phyloP scores from a whole-genome alignment of 2,329 filamentous ascomycete species.

The Venturia asperata region DNA sequence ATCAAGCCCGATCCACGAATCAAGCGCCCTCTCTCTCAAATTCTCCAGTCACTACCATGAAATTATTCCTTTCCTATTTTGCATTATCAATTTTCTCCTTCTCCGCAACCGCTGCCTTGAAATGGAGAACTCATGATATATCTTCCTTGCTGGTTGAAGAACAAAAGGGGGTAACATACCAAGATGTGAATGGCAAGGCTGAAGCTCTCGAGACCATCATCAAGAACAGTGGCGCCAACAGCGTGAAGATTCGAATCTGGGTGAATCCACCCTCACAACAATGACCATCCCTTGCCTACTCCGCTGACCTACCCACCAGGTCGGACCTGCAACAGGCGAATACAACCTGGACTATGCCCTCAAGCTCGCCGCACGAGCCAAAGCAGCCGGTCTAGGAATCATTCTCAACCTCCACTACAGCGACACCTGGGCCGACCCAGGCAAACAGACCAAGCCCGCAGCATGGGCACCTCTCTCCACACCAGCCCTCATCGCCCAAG shows the following conservation, averaged over 20 bases:
- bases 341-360: slow-evolving; percentile 68
- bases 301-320: slow-evolving; percentile 33
- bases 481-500: slow-evolving; percentile 50
- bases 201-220: slow-evolving; percentile 10
- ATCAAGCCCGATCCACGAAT: not conserved
- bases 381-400: slow-evolving; percentile 54
- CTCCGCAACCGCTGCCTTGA: not conserved
- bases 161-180: not conserved
- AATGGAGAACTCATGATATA: slow-evolving; percentile 18
- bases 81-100: not conserved
- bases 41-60: not conserved
- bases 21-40: too few species aligned
- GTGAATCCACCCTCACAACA: not conserved
- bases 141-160: slow-evolving; percentile 17
- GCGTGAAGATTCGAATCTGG: slow-evolving; percentile 16
- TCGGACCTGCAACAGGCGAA: slow-evolving; percentile 56
- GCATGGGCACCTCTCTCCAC: slow-evolving; percentile 56
- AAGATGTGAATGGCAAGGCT: not conserved
- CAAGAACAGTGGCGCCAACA: slow-evolving; percentile 17
- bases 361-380: slow-evolving; percentile 56
- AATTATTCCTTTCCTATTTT: not conserved
- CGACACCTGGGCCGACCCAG: slow-evolving; percentile 66
- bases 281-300: not conserved
- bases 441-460: slow-evolving; percentile 52
- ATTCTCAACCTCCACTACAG: slow-evolving; percentile 60